Evolutionary conservation across 2,329 filamentous ascomycete species (phyloP).

Genomic region (Arachnomyces sp.): DNA sequence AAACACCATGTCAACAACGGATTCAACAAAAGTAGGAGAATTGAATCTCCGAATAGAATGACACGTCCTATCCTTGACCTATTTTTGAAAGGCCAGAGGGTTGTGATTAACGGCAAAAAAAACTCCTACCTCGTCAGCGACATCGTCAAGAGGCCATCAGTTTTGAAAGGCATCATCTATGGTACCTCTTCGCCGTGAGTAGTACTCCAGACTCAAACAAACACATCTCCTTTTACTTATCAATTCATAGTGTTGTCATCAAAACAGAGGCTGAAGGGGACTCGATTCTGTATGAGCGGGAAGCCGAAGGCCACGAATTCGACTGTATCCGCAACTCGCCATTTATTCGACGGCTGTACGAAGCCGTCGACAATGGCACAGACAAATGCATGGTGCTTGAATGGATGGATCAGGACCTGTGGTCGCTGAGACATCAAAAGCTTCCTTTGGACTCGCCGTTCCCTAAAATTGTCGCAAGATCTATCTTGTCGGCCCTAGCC

Average conservation of each 20-base stretch:
- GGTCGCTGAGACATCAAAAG: slow-evolving; percentile 4
- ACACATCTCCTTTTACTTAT: no score
- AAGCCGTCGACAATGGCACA: slow-evolving; percentile 8
- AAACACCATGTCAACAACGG: no score
- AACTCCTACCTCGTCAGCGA: no score
- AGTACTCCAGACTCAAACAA: no score
- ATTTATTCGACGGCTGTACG: slow-evolving; percentile 6
- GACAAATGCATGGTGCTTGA: slow-evolving; percentile 12
- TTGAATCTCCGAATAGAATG: no score
- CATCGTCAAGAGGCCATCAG: no score
- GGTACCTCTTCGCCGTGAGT: no score
- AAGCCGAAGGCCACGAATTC: slow-evolving; percentile 7
- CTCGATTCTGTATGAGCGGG: slow-evolving; percentile 2
- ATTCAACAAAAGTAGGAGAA: no score
- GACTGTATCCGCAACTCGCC: slow-evolving; percentile 4
- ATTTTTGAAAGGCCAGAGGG: no score
- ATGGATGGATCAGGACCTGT: slow-evolving; percentile 10
- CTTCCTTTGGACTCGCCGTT: slow-evolving; percentile 2
- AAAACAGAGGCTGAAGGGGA: slow-evolving; percentile 4
- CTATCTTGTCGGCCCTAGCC: slow-evolving; percentile 8
- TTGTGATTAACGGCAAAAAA: no score
- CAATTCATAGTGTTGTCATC: slow-evolving; percentile 5
- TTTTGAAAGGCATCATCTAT: no score
- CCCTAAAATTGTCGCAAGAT: slow-evolving; percentile 6
- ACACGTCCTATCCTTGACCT: no score